A percentile compares a stretch with the other conserved stretches of the same genome.
These are phyloP conservation scores for Aspergillus persii DNA, from an alignment of 2,329 filamentous ascomycete genomes.

Conservation along the genomic window DNA sequence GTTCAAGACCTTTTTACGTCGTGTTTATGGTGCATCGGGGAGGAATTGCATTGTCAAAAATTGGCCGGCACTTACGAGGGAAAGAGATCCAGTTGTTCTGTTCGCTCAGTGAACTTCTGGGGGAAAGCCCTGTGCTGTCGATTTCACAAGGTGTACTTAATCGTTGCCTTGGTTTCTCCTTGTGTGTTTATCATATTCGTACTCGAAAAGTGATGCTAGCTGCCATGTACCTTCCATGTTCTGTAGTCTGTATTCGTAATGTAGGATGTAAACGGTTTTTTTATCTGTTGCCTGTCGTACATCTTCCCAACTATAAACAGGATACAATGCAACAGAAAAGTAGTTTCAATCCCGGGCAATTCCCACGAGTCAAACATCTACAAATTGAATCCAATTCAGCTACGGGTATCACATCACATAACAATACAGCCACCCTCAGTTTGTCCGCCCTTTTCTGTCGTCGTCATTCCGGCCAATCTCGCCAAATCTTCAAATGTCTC, in stretches of 20 bases:
- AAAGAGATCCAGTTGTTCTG: slow-evolving; percentile 80
- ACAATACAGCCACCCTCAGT: slow-evolving; percentile 43
- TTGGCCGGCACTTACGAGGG: slow-evolving; percentile 92
- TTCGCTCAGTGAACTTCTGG: slow-evolving; percentile 50
- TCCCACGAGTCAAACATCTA: not conserved
- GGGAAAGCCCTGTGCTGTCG: slow-evolving; percentile 97
- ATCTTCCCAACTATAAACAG: too few species aligned
- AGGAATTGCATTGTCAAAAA: slow-evolving; percentile 47
- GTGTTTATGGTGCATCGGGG: slow-evolving; percentile 31
- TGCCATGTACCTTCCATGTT: slow-evolving; percentile 15
- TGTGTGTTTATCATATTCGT: slow-evolving; percentile 39
- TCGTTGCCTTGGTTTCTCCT: slow-evolving; percentile 66
- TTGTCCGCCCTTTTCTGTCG: slow-evolving; percentile 53
- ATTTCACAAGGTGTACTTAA: slow-evolving; percentile 79
- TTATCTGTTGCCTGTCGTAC: too few species aligned
- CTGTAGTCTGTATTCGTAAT: not conserved
- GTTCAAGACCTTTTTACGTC: slow-evolving; percentile 21
- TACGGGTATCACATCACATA: slow-evolving; percentile 33
- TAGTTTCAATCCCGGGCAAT: too few species aligned
- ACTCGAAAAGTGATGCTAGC: slow-evolving; percentile 36
- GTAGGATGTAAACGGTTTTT: not conserved
- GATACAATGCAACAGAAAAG: too few species aligned
- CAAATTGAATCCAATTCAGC: slow-evolving; percentile 1
- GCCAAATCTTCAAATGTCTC: slow-evolving; percentile 62
- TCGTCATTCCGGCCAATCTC: slow-evolving; percentile 57